These are phyloP conservation scores for Marchantia paleacea DNA, from an alignment of 225 moss, liverwort and hornwort species.

Conservation along the genomic window DNA sequence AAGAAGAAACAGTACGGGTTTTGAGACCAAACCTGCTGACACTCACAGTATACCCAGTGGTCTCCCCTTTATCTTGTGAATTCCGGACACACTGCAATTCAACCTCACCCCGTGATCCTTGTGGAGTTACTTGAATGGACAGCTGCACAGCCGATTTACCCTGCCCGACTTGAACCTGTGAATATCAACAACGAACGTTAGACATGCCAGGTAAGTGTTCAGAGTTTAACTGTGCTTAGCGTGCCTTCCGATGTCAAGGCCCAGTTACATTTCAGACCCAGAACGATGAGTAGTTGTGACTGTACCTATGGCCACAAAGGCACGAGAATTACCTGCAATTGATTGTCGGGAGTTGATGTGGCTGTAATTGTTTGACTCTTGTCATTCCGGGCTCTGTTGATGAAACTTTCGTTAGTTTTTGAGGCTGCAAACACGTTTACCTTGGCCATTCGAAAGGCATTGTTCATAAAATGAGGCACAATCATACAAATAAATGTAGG, in stretches of 20 bases:
- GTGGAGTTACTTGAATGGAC: constrained; percentile 45
- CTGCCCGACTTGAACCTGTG: constrained; percentile 48
- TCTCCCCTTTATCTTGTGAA: constrained; percentile 26
- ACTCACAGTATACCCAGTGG: constrained; percentile 39
- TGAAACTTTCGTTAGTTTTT: background rate
- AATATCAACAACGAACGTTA: background rate
- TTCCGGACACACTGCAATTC: constrained; percentile 40
- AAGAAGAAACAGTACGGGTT: background rate
- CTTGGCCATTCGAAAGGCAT: too few relatives aligned
- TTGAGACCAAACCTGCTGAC: constrained; percentile 36
- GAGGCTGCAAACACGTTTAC: too few relatives aligned
- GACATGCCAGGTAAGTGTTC: background rate
- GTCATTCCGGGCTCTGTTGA: constrained; percentile 36
- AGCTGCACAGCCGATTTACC: constrained; percentile 47
- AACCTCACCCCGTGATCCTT: constrained; percentile 45
- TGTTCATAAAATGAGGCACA: too few relatives aligned
- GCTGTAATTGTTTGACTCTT: constrained; percentile 42
- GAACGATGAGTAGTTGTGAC: background rate
- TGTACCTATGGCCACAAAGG: too few relatives aligned
- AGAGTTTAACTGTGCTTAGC: background rate
- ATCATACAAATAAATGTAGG: too few relatives aligned
- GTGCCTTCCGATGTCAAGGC: background rate
- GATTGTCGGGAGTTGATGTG: constrained; percentile 42
- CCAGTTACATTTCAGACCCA: background rate
- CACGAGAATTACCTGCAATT: constrained; percentile 29